Base-by-base conservation (phyloP, 2,329 filamentous ascomycete genomes). In the Phaeosphaeriaceae sp. region DNA sequence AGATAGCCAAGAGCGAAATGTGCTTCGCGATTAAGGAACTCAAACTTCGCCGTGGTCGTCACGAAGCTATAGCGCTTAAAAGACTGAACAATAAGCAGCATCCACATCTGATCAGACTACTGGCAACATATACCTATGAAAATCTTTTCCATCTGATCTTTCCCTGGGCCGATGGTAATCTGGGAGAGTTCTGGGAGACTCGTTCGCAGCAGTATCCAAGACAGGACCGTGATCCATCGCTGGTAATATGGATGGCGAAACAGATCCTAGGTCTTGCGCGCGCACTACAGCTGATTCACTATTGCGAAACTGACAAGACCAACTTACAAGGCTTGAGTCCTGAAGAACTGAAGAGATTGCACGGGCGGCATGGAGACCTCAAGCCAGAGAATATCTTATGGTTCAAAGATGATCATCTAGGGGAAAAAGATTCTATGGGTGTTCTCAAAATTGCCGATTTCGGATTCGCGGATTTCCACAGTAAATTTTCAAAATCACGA, bases 401-500 rank as follows among this genome's bases (percentile, higher is more conserved):
- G 54, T 63, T 60, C 40, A 42, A 42, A 17, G 40, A 42, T 17
- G 36, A 15, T 15, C 7, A 25, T 44, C 9, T 42, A 25, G 1
- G 24, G 10, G 3, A 21, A 21, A 3, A 41, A 19, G 9, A 19
- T 33, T 31, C 25, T 24, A 31, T 6, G 7, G 49, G 64, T 4
- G 48, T 66, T 3, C 58, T 76, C 0, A 53, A 69, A 9, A 69
- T 79, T 22, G 61, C 74, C 0, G 76, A 78, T 46, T 72, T 78
- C 48, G 76, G 77, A 0, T 53, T 77, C 3, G 60, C 68, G 2
- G 68, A 71, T 13, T 71, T 80, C 10, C 76, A 79, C 51, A 61
- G 72, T 6, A 61, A 66, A 49, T 65, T 71, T 1, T 75, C 75
- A 58, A 63, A 17, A 60, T 71, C 4, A 20, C 24, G 36, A 13